Evolutionary conservation across 176 grass and related monocot genomes (phyloP).

Genomic region (Typha latifolia): DNA sequence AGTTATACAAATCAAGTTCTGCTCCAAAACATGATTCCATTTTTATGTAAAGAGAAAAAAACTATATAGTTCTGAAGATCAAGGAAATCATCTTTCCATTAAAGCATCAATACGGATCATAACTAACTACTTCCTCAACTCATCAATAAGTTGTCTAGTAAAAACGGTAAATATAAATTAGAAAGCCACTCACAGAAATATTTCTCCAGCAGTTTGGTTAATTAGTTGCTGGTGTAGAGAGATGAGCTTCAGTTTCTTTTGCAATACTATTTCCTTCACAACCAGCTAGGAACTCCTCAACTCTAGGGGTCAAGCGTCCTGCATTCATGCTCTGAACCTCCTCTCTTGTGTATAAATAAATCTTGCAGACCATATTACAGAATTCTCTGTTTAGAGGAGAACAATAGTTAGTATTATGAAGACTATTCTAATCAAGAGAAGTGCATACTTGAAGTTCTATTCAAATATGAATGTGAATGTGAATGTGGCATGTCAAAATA

Average conservation of each 20-base stretch:
- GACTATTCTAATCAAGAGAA: neutral
- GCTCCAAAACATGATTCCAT: neutral
- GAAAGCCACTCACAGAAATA: slow-evolving; percentile 11
- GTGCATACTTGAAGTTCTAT: slow-evolving; percentile 1
- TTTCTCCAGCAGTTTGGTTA: slow-evolving; percentile 21
- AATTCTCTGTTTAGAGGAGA: slow-evolving; percentile 54
- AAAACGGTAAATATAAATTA: neutral
- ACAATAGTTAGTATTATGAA: slow-evolving; percentile 7
- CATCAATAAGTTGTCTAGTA: neutral
- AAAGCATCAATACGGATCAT: neutral
- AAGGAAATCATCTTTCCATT: neutral
- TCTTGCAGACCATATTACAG: slow-evolving; percentile 72
- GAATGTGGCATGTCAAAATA: neutral
- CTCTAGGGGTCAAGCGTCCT: slow-evolving; percentile 34
- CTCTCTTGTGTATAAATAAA: slow-evolving; percentile 79
- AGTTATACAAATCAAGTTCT: neutral
- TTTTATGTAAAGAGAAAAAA: neutral
- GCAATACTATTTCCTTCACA: slow-evolving; percentile 25
- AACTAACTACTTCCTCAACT: neutral
- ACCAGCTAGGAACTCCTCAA: slow-evolving; percentile 24
- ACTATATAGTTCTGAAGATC: neutral
- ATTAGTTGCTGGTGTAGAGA: neutral
- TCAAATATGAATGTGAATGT: neutral
- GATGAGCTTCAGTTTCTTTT: slow-evolving; percentile 29
- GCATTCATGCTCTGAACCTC: slow-evolving; percentile 91